Conservation (phyloP, 805 yeast genomes). For the Yamadazyma scolyti region DNA sequence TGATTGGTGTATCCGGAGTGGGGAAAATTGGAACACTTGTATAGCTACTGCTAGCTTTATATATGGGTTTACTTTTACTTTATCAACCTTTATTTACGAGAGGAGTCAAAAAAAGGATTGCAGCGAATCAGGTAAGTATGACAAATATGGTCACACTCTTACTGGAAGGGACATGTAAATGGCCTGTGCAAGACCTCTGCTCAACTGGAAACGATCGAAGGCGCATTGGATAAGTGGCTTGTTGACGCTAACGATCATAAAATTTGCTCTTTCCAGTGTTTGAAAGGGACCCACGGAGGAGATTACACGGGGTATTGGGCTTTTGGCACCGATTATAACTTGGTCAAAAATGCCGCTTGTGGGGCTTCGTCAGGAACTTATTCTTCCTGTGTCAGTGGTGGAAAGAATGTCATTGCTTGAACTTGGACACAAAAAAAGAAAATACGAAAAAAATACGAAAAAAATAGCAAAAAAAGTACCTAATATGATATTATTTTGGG, state of each 20-base stretch:
- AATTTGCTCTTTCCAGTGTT: conserved; percentile 1
- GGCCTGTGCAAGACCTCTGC: background rate
- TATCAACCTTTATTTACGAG: background rate
- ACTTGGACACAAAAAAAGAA: too few relatives aligned
- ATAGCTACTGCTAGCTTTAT: background rate
- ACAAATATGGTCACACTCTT: background rate
- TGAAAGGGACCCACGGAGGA: conserved; percentile 4
- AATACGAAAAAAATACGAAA: too few relatives aligned
- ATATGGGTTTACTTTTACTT: background rate
- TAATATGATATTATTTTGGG: too few relatives aligned
- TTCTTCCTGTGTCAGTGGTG: too few relatives aligned
- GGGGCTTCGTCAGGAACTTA: too few relatives aligned
- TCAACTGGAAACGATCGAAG: background rate
- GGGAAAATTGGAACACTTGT: background rate
- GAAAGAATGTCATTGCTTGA: too few relatives aligned
- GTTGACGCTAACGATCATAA: background rate
- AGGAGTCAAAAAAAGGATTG: conserved; percentile 1
- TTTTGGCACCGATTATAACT: conserved; percentile 1
- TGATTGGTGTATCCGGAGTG: background rate
- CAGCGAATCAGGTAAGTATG: background rate
- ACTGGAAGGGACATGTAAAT: background rate
- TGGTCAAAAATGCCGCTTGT: background rate
- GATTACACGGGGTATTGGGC: conserved; percentile 1
- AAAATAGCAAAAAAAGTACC: too few relatives aligned
- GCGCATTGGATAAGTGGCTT: conserved; percentile 1